Evolutionary conservation across 768 basidiomycete species (phyloP), one percentile per base, ranked within the genome.

Genomic region (Kwoniella dendrophila): DNA sequence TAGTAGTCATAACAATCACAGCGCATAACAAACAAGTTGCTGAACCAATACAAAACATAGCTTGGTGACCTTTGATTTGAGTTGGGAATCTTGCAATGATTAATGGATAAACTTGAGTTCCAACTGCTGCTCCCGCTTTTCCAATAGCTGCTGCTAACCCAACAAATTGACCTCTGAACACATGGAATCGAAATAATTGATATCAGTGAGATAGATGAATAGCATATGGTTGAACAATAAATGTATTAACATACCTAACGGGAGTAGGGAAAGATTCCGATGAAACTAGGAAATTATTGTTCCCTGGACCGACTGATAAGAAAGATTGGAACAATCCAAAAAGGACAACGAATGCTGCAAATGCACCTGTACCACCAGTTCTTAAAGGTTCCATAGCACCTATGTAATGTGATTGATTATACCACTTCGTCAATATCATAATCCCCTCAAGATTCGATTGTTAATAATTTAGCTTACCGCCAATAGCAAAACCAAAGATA

Each of bases 331-430:
- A 55, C 3, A 55, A 40, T 7, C 53, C 53, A 22, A 43, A 55
- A 3, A 55, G 41, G 18, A 55, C 38, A 1, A 43, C 53, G 20
- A 55, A 55, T 16, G 53, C 53, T 12, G 53, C 53, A 40, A 55
- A 55, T 18, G 53, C 20, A 6, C 53, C 53, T 2, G 53, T 43
- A 6, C 53, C 53, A 14, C 41, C 41, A 11, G 38, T 55, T 30
- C 53, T n/a, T 29, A 55, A 40, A 40, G 53, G 53, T 33, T 41
- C 53, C 53, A 55, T 55, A 16, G 53, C 53, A 29, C 47, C 47
- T 48, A n/a, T 12, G 10, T 27, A 22, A 29, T 22, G n/a, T 22
- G 24, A 44, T 44, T 22, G 24, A 22, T 44, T 18, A 44, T 14
- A 22, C 11, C 24, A 18, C n/a, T 8, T 44, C 24, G 24, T 44